Evolutionary conservation across 2,329 filamentous ascomycete species (phyloP).

Genomic region (Fusarium sp.): DNA sequence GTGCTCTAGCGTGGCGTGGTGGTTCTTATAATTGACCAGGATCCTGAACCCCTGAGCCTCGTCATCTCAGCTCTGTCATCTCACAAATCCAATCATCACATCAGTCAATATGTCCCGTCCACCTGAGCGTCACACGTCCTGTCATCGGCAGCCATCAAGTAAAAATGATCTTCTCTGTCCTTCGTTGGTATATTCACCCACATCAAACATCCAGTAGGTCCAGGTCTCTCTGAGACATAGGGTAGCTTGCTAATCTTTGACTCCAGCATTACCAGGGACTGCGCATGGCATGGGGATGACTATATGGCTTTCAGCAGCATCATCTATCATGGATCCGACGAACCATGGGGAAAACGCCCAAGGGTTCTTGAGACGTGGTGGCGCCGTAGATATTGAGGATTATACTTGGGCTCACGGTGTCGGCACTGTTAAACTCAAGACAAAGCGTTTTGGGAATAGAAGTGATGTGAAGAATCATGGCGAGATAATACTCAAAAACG

Average conservation of each 20-base stretch:
- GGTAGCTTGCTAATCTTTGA: background rate
- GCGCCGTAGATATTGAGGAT: background rate
- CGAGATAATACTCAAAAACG: background rate
- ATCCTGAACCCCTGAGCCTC: too few relatives aligned
- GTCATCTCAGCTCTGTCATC: background rate
- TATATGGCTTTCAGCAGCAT: background rate
- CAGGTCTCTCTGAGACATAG: too few relatives aligned
- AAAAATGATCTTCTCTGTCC: rapidly evolving
- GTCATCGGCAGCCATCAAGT: rapidly evolving
- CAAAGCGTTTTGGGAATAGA: background rate
- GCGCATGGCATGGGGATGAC: background rate
- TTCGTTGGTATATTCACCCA: background rate
- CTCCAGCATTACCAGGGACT: background rate
- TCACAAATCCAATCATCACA: background rate
- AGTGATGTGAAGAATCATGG: background rate
- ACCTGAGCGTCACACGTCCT: background rate
- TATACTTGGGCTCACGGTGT: background rate
- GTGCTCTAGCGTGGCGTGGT: too few relatives aligned
- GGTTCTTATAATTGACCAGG: too few relatives aligned
- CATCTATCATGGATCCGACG: rapidly evolving
- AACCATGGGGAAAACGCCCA: background rate
- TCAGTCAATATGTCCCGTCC: background rate
- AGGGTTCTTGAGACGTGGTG: too few relatives aligned
- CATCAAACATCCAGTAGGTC: background rate
- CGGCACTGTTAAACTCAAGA: background rate